phyloP scores from a whole-genome alignment of 2,329 filamentous ascomycete genomes.

The Microcyclospora tardicrescens region DNA sequence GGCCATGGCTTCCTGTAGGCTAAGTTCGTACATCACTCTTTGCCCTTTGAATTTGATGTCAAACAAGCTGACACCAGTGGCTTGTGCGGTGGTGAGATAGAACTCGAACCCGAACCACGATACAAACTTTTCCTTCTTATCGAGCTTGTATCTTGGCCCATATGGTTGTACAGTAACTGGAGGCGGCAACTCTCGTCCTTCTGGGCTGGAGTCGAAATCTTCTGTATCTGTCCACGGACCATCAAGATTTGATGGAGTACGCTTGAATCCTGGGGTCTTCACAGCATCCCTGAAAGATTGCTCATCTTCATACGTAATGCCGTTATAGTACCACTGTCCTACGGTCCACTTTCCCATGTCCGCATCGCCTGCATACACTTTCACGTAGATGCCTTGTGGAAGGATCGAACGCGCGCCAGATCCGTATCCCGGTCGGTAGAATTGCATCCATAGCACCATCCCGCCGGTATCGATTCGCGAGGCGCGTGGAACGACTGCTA shows the following conservation, averaged over 20 bases:
- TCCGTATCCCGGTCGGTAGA: constrained; percentile 28
- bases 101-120: constrained; percentile 43
- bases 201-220: constrained; percentile 27
- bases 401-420: constrained; percentile 34
- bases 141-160: constrained; percentile 29
- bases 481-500: constrained; percentile 27
- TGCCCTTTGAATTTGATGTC: constrained; percentile 41
- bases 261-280: constrained; percentile 31
- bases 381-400: constrained; percentile 34
- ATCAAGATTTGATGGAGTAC: constrained; percentile 36
- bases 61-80: constrained; percentile 35
- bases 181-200: constrained; percentile 41
- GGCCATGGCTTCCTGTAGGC: constrained; percentile 40
- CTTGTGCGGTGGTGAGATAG: constrained; percentile 34
- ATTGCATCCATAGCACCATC: constrained; percentile 36
- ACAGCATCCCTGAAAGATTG: constrained; percentile 36
- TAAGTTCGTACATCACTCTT: constrained; percentile 40
- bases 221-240: constrained; percentile 38
- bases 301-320: constrained; percentile 38
- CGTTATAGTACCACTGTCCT: constrained; percentile 42
- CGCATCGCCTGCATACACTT: constrained; percentile 36
- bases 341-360: constrained; percentile 38
- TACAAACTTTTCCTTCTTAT: constrained; percentile 34
- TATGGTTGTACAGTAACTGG: constrained; percentile 26
- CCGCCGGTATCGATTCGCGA: constrained; percentile 31